phyloP scores from a whole-genome alignment of 257 asterid species.

The Parsonsia alboflavescens region DNA sequence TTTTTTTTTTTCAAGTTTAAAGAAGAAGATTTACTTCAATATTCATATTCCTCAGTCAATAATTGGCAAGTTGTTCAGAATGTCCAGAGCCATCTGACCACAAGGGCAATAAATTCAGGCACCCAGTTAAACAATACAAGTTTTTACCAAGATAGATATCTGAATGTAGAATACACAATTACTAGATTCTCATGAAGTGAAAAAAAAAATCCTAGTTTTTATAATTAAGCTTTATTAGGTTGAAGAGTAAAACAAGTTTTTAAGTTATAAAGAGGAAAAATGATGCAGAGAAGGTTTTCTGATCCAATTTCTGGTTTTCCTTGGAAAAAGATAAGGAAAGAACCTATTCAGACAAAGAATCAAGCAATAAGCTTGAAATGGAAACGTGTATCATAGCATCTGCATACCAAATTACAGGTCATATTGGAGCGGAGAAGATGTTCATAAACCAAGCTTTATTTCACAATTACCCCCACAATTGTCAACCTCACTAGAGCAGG shows the following conservation, averaged over 20 bases:
- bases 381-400: background rate
- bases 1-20: no score
- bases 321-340: background rate
- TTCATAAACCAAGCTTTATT: background rate
- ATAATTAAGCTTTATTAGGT: background rate
- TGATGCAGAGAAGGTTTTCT: background rate
- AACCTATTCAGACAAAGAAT: background rate
- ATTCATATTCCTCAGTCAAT: background rate
- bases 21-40: background rate
- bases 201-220: background rate
- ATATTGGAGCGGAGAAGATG: background rate
- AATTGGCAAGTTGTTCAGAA: background rate
- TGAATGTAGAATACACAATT: background rate
- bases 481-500: background rate
- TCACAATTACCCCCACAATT: slow-evolving; percentile 3
- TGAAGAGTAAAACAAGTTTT: background rate
- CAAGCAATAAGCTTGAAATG: background rate
- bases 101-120: background rate
- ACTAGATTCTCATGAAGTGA: background rate
- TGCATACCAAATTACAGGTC: background rate
- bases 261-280: background rate
- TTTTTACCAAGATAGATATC: background rate
- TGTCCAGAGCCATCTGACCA: background rate
- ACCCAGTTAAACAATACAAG: background rate
- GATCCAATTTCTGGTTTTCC: background rate